Base-by-base conservation (phyloP, 768 basidiomycete genomes). In the Tylopilus plumbeoviolaceoides region DNA sequence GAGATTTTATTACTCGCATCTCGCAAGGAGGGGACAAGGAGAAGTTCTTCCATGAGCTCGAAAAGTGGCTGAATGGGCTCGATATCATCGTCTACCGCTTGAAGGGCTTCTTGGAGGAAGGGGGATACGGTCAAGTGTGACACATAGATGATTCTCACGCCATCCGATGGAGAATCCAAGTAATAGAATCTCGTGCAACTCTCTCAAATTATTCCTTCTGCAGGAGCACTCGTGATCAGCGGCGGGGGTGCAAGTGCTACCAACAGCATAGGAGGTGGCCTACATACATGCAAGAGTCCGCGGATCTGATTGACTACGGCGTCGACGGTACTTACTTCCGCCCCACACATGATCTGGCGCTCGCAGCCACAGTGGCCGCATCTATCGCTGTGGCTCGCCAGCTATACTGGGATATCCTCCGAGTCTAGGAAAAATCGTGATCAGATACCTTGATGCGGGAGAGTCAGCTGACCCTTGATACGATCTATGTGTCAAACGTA, bases 61-160 rank as follows among this genome's bases (percentile, higher is more conserved):
- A 62, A 9, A 78, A 75, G 54, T 90, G 88, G 88, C 74, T 89
- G 1, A 65, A 51, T 1, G 85, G 78, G 0, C 73, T 90, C n/a
- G 82, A 84, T 44, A 63, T 53, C 30, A 74, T 88, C 44, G 80
- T 80, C 17, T 62, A 60, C 50, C 79, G 76, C 38, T 63, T 85
- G 57, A 77, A 75, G 56, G 53, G 33, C 2, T 89, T 89, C 61
- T 68, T 89, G 41, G 77, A 74, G 53, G 74, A 78, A 54, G 84
- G 82, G 31, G 77, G 75, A 27, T 77, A 87, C 57, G 80, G 74
- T 70, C 82, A 70, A 53, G 76, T 85, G 8, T 84, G 41, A 69
- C 23, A 67, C 23, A 27, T 31, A 3, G 25, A 27, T 44, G 53
- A 44, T 47, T 44, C 44, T 27, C 33, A 39, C 35, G 55, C 41